Conservation (phyloP, 176 grass and related monocot genomes). For the Lolium perenne region DNA sequence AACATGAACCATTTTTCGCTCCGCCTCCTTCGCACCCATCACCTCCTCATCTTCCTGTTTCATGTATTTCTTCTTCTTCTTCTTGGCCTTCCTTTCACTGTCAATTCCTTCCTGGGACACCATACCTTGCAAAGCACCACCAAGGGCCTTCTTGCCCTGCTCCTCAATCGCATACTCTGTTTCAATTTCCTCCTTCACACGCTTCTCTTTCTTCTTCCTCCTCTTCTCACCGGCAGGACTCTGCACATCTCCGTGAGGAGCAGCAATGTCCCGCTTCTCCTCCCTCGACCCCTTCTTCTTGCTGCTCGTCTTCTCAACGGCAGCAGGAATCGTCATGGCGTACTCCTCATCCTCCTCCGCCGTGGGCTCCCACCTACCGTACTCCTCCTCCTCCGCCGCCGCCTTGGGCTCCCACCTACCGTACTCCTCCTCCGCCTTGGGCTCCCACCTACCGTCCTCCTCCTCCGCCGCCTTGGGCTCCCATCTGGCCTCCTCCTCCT, state of each 20-base stretch:
- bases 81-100: not conserved
- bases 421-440: too few relatives aligned
- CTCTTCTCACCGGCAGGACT: not conserved
- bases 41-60: not conserved
- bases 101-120: not conserved
- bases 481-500: not conserved
- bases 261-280: not conserved
- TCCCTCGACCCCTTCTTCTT: not conserved
- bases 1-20: not conserved
- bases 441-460: not conserved
- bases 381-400: not conserved
- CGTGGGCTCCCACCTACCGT: not conserved
- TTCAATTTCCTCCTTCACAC: constrained; percentile 7
- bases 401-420: not conserved
- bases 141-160: not conserved
- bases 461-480: not conserved
- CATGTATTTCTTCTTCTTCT: not conserved
- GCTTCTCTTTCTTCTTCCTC: constrained; percentile 20
- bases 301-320: constrained; percentile 9
- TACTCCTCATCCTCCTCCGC: not conserved
- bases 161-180: not conserved
- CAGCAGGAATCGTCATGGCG: not conserved
- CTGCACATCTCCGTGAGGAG: not conserved
- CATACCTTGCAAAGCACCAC: not conserved
- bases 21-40: not conserved